A percentile compares a stretch with the other conserved stretches of the same genome.
These are phyloP conservation scores for Diaporthe sp. DNA, from an alignment of 2,329 filamentous ascomycete species.

Conservation along the genomic window DNA sequence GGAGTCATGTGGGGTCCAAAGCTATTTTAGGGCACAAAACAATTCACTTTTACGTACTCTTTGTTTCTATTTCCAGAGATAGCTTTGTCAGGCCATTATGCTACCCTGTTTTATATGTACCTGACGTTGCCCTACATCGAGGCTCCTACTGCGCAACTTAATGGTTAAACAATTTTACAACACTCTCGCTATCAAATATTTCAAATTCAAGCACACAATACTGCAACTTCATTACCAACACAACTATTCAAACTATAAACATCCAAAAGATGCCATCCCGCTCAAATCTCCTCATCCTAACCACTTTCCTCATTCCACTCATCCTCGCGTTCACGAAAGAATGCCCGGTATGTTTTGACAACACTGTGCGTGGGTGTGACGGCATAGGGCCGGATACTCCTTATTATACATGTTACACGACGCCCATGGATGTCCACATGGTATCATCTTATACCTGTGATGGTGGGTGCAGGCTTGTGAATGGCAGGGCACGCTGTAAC, in stretches of 20 bases:
- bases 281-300: neutral
- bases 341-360: constrained; percentile 10
- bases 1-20: neutral
- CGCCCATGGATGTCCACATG: neutral
- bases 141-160: neutral
- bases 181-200: neutral
- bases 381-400: neutral
- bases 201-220: neutral
- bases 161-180: neutral
- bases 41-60: neutral
- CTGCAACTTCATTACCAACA: neutral
- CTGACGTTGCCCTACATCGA: too few species aligned
- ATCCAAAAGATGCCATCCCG: neutral
- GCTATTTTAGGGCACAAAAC: neutral
- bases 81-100: neutral
- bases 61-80: neutral
- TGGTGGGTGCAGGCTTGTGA: neutral
- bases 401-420: constrained; percentile 1
- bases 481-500: neutral
- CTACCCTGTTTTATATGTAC: neutral
- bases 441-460: neutral
- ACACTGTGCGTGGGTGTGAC: constrained; percentile 1
- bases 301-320: neutral
- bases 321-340: neutral
- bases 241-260: neutral